Conservation (phyloP, 176 grass and related monocot species). For the Raddia distichophylla region DNA sequence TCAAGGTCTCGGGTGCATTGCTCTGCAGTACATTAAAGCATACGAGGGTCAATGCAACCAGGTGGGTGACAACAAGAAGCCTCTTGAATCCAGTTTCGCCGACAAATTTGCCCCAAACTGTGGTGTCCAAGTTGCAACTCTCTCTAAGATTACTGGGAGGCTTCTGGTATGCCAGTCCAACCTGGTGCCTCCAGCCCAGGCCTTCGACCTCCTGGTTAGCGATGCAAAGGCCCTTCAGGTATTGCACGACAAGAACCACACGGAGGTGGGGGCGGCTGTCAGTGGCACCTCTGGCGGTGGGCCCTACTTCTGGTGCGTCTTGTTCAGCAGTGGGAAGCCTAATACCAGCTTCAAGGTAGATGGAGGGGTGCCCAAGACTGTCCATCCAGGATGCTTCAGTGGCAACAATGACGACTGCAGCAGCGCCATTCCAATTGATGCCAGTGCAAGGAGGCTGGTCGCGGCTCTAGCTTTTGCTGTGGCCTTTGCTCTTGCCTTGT, state of each 20-base stretch:
- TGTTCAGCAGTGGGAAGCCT: constrained; percentile 79
- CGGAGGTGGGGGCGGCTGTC: constrained; percentile 67
- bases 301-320: constrained; percentile 87
- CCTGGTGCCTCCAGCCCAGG: constrained; percentile 47
- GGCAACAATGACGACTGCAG: constrained; percentile 82
- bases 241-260: constrained; percentile 81
- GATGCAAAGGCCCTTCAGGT: constrained; percentile 60
- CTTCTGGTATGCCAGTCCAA: constrained; percentile 78
- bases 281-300: constrained; percentile 56
- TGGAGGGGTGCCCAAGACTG: constrained; percentile 65
- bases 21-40: constrained; percentile 92
- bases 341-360: constrained; percentile 73
- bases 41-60: constrained; percentile 71
- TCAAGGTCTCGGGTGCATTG: constrained; percentile 82
- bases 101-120: constrained; percentile 82
- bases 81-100: constrained; percentile 57
- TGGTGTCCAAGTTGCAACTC: constrained; percentile 62
- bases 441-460: constrained; percentile 26
- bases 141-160: constrained; percentile 79
- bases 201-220: constrained; percentile 63
- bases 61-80: constrained; percentile 71
- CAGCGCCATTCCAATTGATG: constrained; percentile 21
- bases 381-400: constrained; percentile 76
- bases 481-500: constrained; percentile 51
- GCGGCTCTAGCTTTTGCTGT: constrained; percentile 23